Evolutionary conservation across 2,329 filamentous ascomycete genomes (phyloP).

Genomic region (Teratosphaeria nubilosa): DNA sequence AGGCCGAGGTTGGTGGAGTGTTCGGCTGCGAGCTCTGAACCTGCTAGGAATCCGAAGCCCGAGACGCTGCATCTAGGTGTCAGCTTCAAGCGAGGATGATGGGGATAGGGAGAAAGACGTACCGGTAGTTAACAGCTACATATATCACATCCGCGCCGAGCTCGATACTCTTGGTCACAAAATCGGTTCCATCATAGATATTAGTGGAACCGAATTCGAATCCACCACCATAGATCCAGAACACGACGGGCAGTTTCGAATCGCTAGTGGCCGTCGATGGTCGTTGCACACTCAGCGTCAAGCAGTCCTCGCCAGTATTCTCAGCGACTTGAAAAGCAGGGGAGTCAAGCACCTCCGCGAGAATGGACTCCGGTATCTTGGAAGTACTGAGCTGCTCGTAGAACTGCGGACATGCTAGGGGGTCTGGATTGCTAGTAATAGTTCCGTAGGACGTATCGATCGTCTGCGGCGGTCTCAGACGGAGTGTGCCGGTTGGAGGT

Average conservation of each 20-base stretch:
- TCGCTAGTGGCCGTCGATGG: slow-evolving; percentile 28
- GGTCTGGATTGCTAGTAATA: slow-evolving; percentile 48
- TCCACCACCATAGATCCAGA: slow-evolving; percentile 40
- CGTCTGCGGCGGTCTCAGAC: slow-evolving; percentile 58
- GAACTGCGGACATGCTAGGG: slow-evolving; percentile 64
- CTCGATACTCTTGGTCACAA: slow-evolving; percentile 33
- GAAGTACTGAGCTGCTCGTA: slow-evolving; percentile 42
- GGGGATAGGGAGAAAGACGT: background rate
- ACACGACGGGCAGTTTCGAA: slow-evolving; percentile 36
- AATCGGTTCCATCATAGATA: slow-evolving; percentile 32
- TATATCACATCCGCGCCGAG: slow-evolving; percentile 58
- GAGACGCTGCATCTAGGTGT: slow-evolving; percentile 15
- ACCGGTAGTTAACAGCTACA: slow-evolving; percentile 62
- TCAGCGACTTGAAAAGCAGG: slow-evolving; percentile 29
- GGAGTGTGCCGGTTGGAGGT: slow-evolving; percentile 54
- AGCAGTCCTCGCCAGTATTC: slow-evolving; percentile 33
- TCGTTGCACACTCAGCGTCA: slow-evolving; percentile 28
- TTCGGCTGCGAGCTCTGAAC: slow-evolving; percentile 24
- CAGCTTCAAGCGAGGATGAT: background rate
- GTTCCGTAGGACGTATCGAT: slow-evolving; percentile 49
- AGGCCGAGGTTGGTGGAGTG: slow-evolving; percentile 26
- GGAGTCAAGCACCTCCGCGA: slow-evolving; percentile 29
- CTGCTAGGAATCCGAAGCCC: slow-evolving; percentile 27
- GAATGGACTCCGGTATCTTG: slow-evolving; percentile 26
- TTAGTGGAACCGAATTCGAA: slow-evolving; percentile 30